phyloP scores from a whole-genome alignment of 805 yeast genomes.

The Aciculoconidium aculeatum region DNA sequence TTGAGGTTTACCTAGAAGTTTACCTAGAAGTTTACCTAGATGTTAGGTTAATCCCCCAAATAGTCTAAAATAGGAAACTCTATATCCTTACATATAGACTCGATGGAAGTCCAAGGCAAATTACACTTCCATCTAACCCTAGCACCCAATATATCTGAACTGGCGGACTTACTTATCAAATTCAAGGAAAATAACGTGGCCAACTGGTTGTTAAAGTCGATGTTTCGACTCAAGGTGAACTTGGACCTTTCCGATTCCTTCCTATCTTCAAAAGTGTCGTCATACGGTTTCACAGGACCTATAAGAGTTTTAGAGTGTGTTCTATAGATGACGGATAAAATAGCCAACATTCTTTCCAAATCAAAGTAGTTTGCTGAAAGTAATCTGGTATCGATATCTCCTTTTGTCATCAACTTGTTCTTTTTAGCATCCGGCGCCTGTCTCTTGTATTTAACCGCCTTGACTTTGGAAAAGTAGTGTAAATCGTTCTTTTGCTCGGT shows the following conservation, averaged over 20 bases:
- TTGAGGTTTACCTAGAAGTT: slow-evolving; percentile 15
- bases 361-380: slow-evolving; percentile 71
- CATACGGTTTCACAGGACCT: slow-evolving; percentile 17
- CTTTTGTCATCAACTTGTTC: slow-evolving; percentile 22
- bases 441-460: slow-evolving; percentile 30
- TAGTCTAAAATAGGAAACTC: slow-evolving; percentile 63
- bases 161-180: slow-evolving; percentile 37
- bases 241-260: slow-evolving; percentile 29
- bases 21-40: neutral
- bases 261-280: slow-evolving; percentile 28
- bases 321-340: slow-evolving; percentile 63
- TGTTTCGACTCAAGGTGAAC: slow-evolving; percentile 35
- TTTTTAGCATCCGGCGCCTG: slow-evolving; percentile 13
- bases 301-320: slow-evolving; percentile 27
- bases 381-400: slow-evolving; percentile 52
- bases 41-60: slow-evolving; percentile 28
- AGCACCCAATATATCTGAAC: slow-evolving; percentile 54
- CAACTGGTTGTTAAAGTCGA: slow-evolving; percentile 49
- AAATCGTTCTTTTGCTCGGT: slow-evolving; percentile 65
- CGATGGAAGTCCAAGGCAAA: slow-evolving; percentile 60
- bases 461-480: slow-evolving; percentile 59
- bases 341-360: slow-evolving; percentile 74
- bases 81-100: slow-evolving; percentile 56
- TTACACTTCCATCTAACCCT: slow-evolving; percentile 76
- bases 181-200: slow-evolving; percentile 57